phyloP scores from a whole-genome alignment of 2,329 filamentous ascomycete species.

The Phymatotrichopsis omnivora region DNA sequence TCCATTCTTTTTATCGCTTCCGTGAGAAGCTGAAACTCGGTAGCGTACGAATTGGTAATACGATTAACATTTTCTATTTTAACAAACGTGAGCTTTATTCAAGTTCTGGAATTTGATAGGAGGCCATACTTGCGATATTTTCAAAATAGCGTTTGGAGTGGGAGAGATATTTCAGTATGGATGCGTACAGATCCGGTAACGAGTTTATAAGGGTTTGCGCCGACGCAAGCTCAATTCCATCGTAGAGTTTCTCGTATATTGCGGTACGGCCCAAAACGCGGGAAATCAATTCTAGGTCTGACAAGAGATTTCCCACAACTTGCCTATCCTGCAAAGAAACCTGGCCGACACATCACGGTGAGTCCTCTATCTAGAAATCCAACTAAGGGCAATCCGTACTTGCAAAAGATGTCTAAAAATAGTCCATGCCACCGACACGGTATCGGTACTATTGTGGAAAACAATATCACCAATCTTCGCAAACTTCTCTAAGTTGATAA shows the following conservation, averaged over 20 bases:
- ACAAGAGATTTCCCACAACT: constrained; percentile 3
- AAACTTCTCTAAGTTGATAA: constrained; percentile 6
- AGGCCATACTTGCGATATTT: constrained; percentile 2
- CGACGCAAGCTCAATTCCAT: background rate
- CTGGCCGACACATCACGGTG: too few relatives aligned
- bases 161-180: constrained; percentile 10
- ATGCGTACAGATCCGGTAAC: constrained; percentile 1
- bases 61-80: too few relatives aligned
- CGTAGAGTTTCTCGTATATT: constrained; percentile 6
- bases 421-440: constrained; percentile 10
- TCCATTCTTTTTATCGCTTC: too few relatives aligned
- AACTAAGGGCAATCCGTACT: background rate
- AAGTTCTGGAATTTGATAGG: too few relatives aligned
- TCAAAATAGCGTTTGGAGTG: constrained; percentile 1
- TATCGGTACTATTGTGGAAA: constrained; percentile 9
- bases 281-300: constrained; percentile 3
- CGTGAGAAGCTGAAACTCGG: too few relatives aligned
- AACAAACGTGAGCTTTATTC: too few relatives aligned
- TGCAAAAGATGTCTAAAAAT: constrained; percentile 13
- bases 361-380: background rate
- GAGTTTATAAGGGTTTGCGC: background rate
- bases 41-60: too few relatives aligned
- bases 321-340: constrained; percentile 9
- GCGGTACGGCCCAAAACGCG: constrained; percentile 1
- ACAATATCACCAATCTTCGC: constrained; percentile 11